Conservation (phyloP, 2,329 filamentous ascomycete genomes). For the Leptographium galeiforme region DNA sequence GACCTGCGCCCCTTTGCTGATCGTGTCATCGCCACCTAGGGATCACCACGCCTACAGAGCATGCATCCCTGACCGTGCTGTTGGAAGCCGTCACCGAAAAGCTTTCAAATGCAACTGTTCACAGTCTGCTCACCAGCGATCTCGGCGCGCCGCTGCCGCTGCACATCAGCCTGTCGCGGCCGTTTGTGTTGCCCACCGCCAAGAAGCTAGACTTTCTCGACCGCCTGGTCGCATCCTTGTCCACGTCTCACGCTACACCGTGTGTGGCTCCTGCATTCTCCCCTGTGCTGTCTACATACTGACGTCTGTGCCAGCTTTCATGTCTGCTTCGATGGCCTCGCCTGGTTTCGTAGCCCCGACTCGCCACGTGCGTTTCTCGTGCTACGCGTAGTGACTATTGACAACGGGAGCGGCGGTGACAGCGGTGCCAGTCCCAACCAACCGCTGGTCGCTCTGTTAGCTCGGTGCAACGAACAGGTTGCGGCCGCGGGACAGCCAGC, state of each 20-base stretch:
- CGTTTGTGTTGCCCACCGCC: constrained; percentile 60
- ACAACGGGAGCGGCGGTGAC: neutral
- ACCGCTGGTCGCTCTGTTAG: constrained; percentile 49
- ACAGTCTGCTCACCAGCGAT: constrained; percentile 62
- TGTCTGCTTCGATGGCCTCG: constrained; percentile 25
- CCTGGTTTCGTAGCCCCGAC: constrained; percentile 39
- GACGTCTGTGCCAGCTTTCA: constrained; percentile 16
- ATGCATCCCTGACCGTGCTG: constrained; percentile 30
- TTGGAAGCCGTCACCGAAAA: constrained; percentile 23
- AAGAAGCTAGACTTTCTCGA: constrained; percentile 56
- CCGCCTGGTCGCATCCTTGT: constrained; percentile 32
- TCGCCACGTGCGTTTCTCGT: constrained; percentile 76
- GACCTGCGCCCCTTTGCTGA: neutral
- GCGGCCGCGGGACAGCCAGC: constrained; percentile 49
- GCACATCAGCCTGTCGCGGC: constrained; percentile 81
- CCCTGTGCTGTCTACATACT: neutral
- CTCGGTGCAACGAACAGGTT: constrained; percentile 51
- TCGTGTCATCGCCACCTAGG: constrained; percentile 23
- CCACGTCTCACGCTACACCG: constrained; percentile 10
- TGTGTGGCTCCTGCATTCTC: neutral
- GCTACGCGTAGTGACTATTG: constrained; percentile 37
- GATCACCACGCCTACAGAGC: constrained; percentile 37
- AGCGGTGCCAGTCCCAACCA: constrained; percentile 22
- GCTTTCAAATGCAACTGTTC: constrained; percentile 26
- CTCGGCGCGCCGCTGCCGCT: constrained; percentile 67